Conservation (phyloP, 164 flowering plant genomes). For the Vitis rupestris region DNA sequence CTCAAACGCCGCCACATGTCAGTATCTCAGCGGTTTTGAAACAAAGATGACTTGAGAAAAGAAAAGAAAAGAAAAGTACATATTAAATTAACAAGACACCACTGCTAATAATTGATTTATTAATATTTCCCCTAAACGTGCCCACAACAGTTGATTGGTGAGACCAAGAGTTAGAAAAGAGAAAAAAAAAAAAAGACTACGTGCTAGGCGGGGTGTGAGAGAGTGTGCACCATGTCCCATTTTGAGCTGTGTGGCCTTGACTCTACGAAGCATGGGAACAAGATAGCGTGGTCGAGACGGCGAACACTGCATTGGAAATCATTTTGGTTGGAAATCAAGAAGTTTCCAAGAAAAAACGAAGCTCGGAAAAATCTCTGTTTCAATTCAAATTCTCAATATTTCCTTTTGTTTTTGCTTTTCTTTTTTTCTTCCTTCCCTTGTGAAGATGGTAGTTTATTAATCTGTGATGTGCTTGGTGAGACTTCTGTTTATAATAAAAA, state of each 20-base stretch:
- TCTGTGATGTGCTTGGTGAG: constrained; percentile 7
- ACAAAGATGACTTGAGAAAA: neutral
- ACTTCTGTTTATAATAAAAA: constrained; percentile 9
- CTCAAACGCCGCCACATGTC: constrained; percentile 74
- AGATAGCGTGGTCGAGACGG: constrained; percentile 75
- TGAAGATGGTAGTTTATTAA: neutral
- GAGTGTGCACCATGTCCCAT: constrained; percentile 30
- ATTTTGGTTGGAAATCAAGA: constrained; percentile 2
- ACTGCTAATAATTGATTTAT: constrained; percentile 16
- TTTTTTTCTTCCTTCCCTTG: neutral
- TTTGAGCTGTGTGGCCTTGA: constrained; percentile 12
- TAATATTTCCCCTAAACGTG: neutral
- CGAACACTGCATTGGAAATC: constrained; percentile 44
- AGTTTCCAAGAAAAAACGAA: neutral
- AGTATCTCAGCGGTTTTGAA: constrained; percentile 71
- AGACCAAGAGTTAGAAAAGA: neutral
- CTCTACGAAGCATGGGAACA: constrained; percentile 28
- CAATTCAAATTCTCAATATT: constrained; percentile 8
- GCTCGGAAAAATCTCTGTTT: constrained; percentile 22
- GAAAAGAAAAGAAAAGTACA: constrained; percentile 11
- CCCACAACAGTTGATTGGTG: constrained; percentile 4
- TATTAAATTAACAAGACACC: constrained; percentile 9
- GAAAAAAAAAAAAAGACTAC: constrained; percentile 32
- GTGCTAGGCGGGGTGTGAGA: constrained; percentile 63
- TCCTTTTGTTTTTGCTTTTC: neutral